phyloP scores from a whole-genome alignment of 805 yeast species.

The Saccharomycopsis sp. region DNA sequence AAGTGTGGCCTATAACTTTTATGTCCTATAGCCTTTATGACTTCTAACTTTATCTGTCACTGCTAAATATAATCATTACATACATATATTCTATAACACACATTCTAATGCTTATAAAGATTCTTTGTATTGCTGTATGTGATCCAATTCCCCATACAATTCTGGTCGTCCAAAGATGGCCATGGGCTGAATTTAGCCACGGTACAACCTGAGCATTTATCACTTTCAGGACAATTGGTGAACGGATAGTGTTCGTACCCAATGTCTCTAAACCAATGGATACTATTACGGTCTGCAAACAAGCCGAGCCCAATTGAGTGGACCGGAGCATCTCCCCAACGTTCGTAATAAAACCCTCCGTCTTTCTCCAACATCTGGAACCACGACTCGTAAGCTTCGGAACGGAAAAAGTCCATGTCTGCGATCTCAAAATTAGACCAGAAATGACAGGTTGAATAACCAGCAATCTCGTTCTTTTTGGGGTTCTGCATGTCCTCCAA shows the following conservation, averaged over 20 bases:
- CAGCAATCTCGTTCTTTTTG: conserved; percentile 36
- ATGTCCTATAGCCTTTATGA: too few species aligned
- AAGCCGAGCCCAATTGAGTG: conserved; percentile 69
- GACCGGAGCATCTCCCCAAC: conserved; percentile 95
- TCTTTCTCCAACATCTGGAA: conserved; percentile 54
- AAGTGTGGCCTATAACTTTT: too few species aligned
- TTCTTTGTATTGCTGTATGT: conserved; percentile 34
- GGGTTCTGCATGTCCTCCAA: conserved; percentile 52
- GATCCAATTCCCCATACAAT: conserved; percentile 72
- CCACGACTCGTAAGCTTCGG: conserved; percentile 60
- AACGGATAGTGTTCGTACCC: conserved; percentile 76
- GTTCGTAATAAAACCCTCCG: conserved; percentile 82
- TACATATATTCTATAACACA: too few species aligned
- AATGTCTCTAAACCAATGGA: conserved; percentile 86
- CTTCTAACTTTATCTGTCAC: too few species aligned
- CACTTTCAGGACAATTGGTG: conserved; percentile 62
- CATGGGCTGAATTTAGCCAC: conserved; percentile 51
- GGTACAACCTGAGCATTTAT: conserved; percentile 42
- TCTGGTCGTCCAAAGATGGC: conserved; percentile 52
- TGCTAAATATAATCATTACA: too few species aligned
- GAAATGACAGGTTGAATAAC: conserved; percentile 67
- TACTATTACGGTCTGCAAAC: conserved; percentile 58
- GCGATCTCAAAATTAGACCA: conserved; percentile 90
- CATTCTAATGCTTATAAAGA: background rate
- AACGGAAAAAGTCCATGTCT: conserved; percentile 72